These are phyloP conservation scores for Lipomyces chichibuensis DNA, from an alignment of 805 yeast species.

Conservation along the genomic window DNA sequence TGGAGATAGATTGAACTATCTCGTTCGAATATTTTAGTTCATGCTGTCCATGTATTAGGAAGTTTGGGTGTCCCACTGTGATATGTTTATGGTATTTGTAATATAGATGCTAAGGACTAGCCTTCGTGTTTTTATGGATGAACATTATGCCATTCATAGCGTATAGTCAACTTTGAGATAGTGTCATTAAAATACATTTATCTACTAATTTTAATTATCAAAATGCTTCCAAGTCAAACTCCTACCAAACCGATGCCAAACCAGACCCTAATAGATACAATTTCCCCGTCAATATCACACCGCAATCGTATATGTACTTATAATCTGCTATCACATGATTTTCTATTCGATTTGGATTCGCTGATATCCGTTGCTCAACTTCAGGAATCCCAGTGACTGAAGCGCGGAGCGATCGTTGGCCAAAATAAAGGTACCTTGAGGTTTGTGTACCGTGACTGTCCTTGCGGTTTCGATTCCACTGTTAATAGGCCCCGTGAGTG, in stretches of 20 bases:
- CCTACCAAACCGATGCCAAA: neutral
- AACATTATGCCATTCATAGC: neutral
- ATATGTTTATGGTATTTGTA: neutral
- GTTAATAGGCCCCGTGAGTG: slow-evolving; percentile 8
- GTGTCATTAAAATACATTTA: neutral
- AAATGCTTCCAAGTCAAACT: neutral
- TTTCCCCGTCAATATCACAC: neutral
- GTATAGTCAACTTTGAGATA: neutral
- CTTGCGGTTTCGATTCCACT: slow-evolving; percentile 3
- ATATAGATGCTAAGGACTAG: neutral
- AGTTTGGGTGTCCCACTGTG: neutral
- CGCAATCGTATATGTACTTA: neutral
- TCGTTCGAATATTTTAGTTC: neutral
- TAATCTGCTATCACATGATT: neutral
- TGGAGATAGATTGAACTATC: slow-evolving; percentile 14
- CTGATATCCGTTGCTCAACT: neutral
- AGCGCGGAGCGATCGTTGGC: slow-evolving; percentile 8
- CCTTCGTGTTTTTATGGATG: neutral
- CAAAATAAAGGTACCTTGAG: slow-evolving; percentile 2
- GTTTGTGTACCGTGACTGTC: slow-evolving; percentile 10
- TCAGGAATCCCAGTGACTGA: neutral
- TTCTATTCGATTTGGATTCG: neutral
- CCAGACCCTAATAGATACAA: neutral
- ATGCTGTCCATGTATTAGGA: neutral
- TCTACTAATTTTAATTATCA: neutral